Evolutionary conservation across 2,329 filamentous ascomycete genomes (phyloP), one percentile per base, ranked within the genome.

Genomic region (Alternaria triticina): DNA sequence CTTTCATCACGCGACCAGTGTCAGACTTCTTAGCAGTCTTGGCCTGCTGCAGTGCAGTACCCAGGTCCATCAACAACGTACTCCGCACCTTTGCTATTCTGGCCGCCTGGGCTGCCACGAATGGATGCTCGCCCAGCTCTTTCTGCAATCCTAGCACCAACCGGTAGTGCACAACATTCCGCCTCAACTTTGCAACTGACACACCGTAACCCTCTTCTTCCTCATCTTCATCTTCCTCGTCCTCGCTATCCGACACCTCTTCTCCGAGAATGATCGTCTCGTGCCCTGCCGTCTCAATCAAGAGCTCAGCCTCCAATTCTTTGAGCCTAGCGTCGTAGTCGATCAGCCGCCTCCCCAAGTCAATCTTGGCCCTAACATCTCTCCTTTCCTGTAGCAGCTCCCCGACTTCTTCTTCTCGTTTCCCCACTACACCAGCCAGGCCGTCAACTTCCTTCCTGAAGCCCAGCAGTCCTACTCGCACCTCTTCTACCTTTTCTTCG

Each of bases 401-500:
- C 40, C 84, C 83, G 2, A 94, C 87, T 70, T 95, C 90, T 20
- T 80, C 80, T 23, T 87, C 88, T 66, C 90, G 86, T 62, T 86
- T 85, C 8, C 84, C 82, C 0, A 97, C 91, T 17, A 85, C 86
- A 10, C 82, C 83, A 75, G 89, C 89, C 52, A 98, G 86, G 54
- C 90, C 89, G 68, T 92, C 90, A 1, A 97, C 88, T 55, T 96
- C 93, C 67, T 94, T 87, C 64, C 90, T 86, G 74, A 99, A 97
- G 0, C 93, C 93, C 64, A 98, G 79, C 59, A 99, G 81, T 0
- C 94, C 93, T 0, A 99, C 91, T 46, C 93, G 87, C 30, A 98
- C 91, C 75, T 96, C 93, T 77, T 97, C 94, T 1, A 97, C 90
- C 77, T 90, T 92, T 73, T 97, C 95, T 74, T 97, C 94, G 8